These are phyloP conservation scores for Globisporangium iwayamae DNA, from an alignment of 352 stramenopile species.

Conservation along the genomic window DNA sequence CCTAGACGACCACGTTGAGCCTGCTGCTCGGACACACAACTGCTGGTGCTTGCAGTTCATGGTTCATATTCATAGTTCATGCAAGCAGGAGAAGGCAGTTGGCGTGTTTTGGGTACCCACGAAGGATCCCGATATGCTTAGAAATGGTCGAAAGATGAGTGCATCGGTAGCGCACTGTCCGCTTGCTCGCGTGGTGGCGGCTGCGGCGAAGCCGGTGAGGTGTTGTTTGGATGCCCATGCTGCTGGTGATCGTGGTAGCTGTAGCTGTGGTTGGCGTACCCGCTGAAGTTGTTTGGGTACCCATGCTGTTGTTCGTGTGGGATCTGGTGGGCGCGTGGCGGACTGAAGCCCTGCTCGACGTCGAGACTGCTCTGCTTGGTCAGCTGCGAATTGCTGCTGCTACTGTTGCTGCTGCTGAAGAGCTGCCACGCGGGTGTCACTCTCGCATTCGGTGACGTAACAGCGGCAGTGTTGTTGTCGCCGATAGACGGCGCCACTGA, in stretches of 20 bases:
- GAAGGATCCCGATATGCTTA: background rate
- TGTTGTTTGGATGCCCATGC: background rate
- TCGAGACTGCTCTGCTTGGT: conserved; percentile 8
- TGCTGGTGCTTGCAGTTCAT: no score
- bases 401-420: background rate
- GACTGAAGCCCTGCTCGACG: conserved; percentile 11
- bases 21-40: no score
- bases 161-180: background rate
- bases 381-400: background rate
- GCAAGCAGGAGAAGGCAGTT: background rate
- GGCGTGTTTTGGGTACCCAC: background rate
- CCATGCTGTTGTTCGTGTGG: background rate
- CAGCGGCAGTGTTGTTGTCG: background rate
- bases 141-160: background rate
- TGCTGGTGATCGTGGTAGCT: background rate
- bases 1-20: no score
- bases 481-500: background rate
- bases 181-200: background rate
- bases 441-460: conserved; percentile 24
- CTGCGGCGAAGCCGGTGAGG: background rate
- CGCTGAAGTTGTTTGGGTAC: background rate
- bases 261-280: background rate
- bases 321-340: conserved; percentile 2
- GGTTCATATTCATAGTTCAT: background rate
- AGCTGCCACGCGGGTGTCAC: conserved; percentile 33